A percentile compares a stretch with the other conserved stretches of the same genome.
phyloP scores from a whole-genome alignment of 2,329 filamentous ascomycete genomes.

The Cercospora zeina region DNA sequence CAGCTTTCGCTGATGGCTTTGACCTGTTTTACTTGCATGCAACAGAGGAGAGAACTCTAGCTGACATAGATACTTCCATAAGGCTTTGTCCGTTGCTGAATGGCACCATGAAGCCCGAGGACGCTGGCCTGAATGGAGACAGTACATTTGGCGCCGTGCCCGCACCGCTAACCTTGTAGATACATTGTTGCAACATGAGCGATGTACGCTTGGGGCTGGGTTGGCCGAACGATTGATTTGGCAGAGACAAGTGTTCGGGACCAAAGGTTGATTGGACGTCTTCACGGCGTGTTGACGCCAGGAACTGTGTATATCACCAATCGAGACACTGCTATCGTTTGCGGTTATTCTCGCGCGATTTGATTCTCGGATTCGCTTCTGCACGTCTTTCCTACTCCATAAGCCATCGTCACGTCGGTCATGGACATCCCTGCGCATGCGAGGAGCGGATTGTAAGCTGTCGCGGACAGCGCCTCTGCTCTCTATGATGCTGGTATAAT shows the following conservation, averaged over 20 bases:
- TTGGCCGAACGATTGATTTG: not conserved
- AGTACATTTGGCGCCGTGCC: constrained; percentile 40
- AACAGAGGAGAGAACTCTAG: constrained; percentile 29
- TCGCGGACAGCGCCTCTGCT: not conserved
- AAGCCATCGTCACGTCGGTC: not conserved
- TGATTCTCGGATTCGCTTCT: not conserved
- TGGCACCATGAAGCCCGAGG: constrained; percentile 58
- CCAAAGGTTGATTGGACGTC: not conserved
- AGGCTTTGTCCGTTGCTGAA: constrained; percentile 84
- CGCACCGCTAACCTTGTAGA: constrained; percentile 37
- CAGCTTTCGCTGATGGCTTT: constrained; percentile 19
- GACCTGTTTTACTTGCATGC: constrained; percentile 23
- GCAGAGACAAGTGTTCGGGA: not conserved
- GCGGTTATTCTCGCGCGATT: not conserved
- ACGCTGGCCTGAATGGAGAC: constrained; percentile 38
- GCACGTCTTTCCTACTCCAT: not conserved
- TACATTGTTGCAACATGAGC: not conserved
- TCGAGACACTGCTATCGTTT: not conserved
- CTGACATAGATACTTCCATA: constrained; percentile 38
- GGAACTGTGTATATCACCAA: not conserved
- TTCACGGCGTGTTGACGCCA: not conserved
- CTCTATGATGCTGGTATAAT: constrained; percentile 11
- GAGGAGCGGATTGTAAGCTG: not conserved
- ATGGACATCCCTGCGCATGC: not conserved
- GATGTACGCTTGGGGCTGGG: not conserved